A percentile compares a stretch with the other conserved stretches of the same genome.
These are phyloP conservation scores for Peronosclerospora sorghi DNA, from an alignment of 352 stramenopile genomes.

Conservation along the genomic window DNA sequence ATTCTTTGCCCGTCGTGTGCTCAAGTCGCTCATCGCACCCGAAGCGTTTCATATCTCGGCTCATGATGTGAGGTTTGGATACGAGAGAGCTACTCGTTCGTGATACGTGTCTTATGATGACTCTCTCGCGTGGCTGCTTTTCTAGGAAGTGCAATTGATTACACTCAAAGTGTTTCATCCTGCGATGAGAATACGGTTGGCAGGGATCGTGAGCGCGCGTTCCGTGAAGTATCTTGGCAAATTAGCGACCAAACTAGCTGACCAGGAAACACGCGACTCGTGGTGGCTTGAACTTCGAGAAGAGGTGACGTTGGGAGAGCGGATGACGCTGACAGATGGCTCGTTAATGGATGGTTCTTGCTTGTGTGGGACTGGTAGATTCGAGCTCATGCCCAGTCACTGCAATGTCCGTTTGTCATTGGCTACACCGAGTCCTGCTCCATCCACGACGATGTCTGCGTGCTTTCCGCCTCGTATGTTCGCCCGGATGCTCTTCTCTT, in stretches of 20 bases:
- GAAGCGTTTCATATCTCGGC: constrained; percentile 68
- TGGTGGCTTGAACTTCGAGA: constrained; percentile 97
- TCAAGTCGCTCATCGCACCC: constrained; percentile 35
- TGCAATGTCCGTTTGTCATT: constrained; percentile 94
- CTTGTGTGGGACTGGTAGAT: constrained; percentile 42
- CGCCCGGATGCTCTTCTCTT: not conserved
- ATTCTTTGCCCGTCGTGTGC: constrained; percentile 39
- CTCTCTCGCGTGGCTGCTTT: not conserved
- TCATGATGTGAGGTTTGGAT: constrained; percentile 40
- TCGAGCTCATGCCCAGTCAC: constrained; percentile 89
- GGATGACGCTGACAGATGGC: not conserved
- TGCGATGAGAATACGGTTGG: constrained; percentile 63
- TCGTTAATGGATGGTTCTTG: not conserved
- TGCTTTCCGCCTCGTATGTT: constrained; percentile 92
- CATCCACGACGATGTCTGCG: constrained; percentile 94
- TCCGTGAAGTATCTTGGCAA: constrained; percentile 87
- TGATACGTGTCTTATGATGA: not conserved
- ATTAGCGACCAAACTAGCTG: constrained; percentile 90
- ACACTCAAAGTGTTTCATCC: constrained; percentile 89
- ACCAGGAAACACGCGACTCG: constrained; percentile 95
- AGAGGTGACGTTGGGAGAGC: constrained; percentile 76
- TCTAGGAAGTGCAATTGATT: constrained; percentile 90
- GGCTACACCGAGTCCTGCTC: constrained; percentile 94
- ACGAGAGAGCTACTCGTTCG: not conserved
- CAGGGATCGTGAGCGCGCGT: constrained; percentile 74